phyloP scores from a whole-genome alignment of 495 filamentous ascomycete species.

The Zalerion maritima region DNA sequence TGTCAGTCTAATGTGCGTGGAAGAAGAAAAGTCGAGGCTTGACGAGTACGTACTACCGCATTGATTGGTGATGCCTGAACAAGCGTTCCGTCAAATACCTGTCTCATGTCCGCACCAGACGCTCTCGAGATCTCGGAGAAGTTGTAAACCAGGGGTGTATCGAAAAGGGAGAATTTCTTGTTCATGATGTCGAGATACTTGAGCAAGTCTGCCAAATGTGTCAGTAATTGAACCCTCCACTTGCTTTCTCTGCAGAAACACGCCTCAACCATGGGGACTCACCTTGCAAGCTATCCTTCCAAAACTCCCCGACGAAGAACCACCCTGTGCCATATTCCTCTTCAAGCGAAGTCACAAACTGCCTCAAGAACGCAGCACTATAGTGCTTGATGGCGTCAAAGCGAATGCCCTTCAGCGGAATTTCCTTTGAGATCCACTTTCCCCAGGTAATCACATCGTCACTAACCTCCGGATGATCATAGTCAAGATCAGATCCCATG shows the following conservation, averaged over 20 bases:
- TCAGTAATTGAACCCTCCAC: too few species aligned
- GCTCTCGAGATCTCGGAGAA: slow-evolving; percentile 41
- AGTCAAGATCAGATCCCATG: slow-evolving; percentile 54
- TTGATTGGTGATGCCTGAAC: slow-evolving; percentile 42
- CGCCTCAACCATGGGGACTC: too few species aligned
- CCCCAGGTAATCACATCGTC: slow-evolving; percentile 53
- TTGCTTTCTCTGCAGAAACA: too few species aligned
- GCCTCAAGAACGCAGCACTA: slow-evolving; percentile 44
- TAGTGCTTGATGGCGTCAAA: slow-evolving; percentile 68
- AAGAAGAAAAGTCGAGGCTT: slow-evolving; percentile 3
- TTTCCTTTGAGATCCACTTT: slow-evolving; percentile 43
- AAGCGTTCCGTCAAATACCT: slow-evolving; percentile 45
- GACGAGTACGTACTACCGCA: slow-evolving; percentile 38
- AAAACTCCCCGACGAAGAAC: slow-evolving; percentile 64
- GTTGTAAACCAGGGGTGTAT: slow-evolving; percentile 51
- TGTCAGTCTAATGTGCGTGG: not conserved
- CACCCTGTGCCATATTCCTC: slow-evolving; percentile 32
- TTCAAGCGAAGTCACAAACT: slow-evolving; percentile 42
- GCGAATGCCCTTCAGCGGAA: slow-evolving; percentile 50
- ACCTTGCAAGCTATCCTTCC: slow-evolving; percentile 45
- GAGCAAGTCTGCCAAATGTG: slow-evolving; percentile 34
- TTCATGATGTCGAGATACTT: slow-evolving; percentile 46
- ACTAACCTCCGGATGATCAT: slow-evolving; percentile 47
- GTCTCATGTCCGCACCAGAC: slow-evolving; percentile 40
- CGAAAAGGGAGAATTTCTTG: slow-evolving; percentile 47